Base-by-base conservation (phyloP, 345 rosid species). In the Populus pruinosa region DNA sequence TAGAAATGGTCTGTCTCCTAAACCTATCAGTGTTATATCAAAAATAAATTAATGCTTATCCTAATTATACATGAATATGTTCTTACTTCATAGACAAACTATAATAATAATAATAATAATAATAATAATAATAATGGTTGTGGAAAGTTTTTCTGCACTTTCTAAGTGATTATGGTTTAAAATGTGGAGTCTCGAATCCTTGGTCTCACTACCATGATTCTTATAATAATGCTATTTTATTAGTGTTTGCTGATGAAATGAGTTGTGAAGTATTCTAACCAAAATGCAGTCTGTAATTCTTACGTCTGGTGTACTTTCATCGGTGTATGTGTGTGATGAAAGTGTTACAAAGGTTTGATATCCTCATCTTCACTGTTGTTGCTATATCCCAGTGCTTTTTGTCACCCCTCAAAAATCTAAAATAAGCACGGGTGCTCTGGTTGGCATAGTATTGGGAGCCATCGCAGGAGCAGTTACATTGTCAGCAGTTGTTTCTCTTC, bases 391-490 rank as follows among this genome's bases (percentile, higher is more conserved):
- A 93, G 96, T 53, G 72, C 68, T 88, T 41, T 41, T 2, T 50
- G 56, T 72, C 44, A 2, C 81, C 59, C 21, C 79, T 68, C 59
- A 72, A 41, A 67, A 79, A 53, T 83, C 92, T 78, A 86, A 90
- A 49, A 9, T 93, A 73, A 87, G 90, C 79, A 90, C 69, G 72
- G 94, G 87, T 77, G 94, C 86, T 44, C 41, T 93, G 76, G 92
- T 72, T 65, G 98, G 93, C 73, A 83, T 91, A 71, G 83, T 91
- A 73, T 43, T 93, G 67, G 99, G 96, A 62, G 74, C 89, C 56
- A 87, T 89, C 76, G 98, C 94, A 14, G 90, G 72, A 78, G 91
- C 97, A 27, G 91, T 88, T 79, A 79, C 85, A 18, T 20, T 96
- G 81, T 91, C 96, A 8, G 96, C 94, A 66, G 75, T 92, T 50